Evolutionary conservation across 2,329 filamentous ascomycete genomes (phyloP).

Genomic region (Stenocarpella maydis): DNA sequence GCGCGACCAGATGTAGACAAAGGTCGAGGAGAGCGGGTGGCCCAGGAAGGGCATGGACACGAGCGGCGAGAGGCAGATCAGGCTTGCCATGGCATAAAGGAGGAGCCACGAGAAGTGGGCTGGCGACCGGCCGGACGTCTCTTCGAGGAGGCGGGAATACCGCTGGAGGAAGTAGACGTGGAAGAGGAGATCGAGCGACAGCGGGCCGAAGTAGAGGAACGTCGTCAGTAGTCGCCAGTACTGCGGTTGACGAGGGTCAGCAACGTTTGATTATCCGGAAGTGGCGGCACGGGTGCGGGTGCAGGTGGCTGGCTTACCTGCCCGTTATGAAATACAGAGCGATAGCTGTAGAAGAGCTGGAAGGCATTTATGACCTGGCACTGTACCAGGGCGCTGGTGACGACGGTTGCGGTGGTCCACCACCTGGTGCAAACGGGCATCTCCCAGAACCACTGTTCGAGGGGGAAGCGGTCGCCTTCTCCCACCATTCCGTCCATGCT

Average conservation of each 20-base stretch:
- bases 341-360: slow-evolving; percentile 96
- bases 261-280: not conserved
- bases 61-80: slow-evolving; percentile 84
- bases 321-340: slow-evolving; percentile 88
- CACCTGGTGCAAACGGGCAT: slow-evolving; percentile 95
- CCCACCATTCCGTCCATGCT: slow-evolving; percentile 66
- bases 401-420: slow-evolving; percentile 94
- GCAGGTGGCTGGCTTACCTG: slow-evolving; percentile 72
- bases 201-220: slow-evolving; percentile 96
- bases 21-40: slow-evolving; percentile 88
- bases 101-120: slow-evolving; percentile 96
- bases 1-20: slow-evolving; percentile 98
- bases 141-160: slow-evolving; percentile 93
- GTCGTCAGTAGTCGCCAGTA: slow-evolving; percentile 97
- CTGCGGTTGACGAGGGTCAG: slow-evolving; percentile 53
- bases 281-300: not conserved
- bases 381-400: slow-evolving; percentile 89
- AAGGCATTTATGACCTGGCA: slow-evolving; percentile 92
- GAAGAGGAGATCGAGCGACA: slow-evolving; percentile 93
- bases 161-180: slow-evolving; percentile 98
- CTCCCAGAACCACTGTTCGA: slow-evolving; percentile 99
- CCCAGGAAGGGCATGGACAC: slow-evolving; percentile 94
- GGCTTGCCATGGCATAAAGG: slow-evolving; percentile 80
- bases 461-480: slow-evolving; percentile 72
- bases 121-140: slow-evolving; percentile 88